A percentile compares a stretch with the other conserved stretches of the same genome.
phyloP scores from a whole-genome alignment of 306 rosid species.

The Crotalaria pallida region DNA sequence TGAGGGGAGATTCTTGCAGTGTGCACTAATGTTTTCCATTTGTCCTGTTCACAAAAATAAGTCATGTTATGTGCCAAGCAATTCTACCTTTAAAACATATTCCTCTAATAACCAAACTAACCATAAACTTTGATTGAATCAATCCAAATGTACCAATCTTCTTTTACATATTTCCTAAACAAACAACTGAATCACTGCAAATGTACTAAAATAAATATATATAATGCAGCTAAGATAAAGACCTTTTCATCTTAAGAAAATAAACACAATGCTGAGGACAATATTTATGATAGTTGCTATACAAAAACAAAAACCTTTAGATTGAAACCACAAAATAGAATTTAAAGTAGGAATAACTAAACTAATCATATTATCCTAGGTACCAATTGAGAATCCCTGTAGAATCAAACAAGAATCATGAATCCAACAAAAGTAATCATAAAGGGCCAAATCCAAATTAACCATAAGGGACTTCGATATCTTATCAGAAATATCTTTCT shows the following conservation, averaged over 20 bases:
- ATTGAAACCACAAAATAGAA: neutral
- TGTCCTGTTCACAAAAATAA: slow-evolving; percentile 50
- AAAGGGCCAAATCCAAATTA: neutral
- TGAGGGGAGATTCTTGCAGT: slow-evolving; percentile 87
- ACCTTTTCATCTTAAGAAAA: neutral
- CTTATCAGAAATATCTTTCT: neutral
- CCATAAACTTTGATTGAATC: neutral
- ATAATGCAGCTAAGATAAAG: neutral
- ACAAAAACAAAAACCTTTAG: neutral
- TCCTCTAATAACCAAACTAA: neutral
- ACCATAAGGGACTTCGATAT: slow-evolving; percentile 4
- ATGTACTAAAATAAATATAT: too few relatives aligned
- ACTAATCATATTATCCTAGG: neutral
- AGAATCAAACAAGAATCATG: neutral
- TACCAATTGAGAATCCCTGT: neutral
- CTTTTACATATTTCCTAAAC: too few relatives aligned
- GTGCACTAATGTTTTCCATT: slow-evolving; percentile 96
- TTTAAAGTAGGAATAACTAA: neutral
- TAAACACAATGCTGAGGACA: neutral
- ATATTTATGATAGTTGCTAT: neutral
- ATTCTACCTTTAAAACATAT: neutral
- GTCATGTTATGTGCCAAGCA: neutral
- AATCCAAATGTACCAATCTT: neutral
- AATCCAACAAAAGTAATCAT: neutral
- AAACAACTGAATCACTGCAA: too few relatives aligned